phyloP scores from a whole-genome alignment of 1,139 yeast genomes.

The Yamadazyma taylorii region DNA sequence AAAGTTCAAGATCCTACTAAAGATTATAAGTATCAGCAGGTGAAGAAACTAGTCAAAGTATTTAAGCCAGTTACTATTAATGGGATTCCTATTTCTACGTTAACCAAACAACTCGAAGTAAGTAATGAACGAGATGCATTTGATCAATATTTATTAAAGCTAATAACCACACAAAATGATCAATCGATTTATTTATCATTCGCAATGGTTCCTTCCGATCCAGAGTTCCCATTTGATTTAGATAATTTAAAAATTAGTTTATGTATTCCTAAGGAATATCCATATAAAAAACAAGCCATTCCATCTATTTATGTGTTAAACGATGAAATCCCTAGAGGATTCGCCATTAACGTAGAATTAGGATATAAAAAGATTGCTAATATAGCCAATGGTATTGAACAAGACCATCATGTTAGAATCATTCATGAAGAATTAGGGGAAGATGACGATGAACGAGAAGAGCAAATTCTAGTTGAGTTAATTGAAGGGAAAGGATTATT shows the following conservation, averaged over 20 bases:
- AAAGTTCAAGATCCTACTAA: conserved; percentile 15
- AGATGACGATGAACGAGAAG: conserved; percentile 9
- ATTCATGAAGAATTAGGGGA: conserved; percentile 4
- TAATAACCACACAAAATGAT: conserved; percentile 18
- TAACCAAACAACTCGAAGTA: conserved; percentile 17
- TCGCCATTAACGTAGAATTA: conserved; percentile 60
- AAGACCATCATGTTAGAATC: conserved; percentile 11
- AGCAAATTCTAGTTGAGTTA: conserved; percentile 31
- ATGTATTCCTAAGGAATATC: conserved; percentile 57
- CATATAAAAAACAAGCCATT: conserved; percentile 30
- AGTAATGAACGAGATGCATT: conserved; percentile 11
- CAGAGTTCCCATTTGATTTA: conserved; percentile 71
- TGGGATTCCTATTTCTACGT: conserved; percentile 23
- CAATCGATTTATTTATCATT: conserved; percentile 35
- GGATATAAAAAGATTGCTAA: conserved; percentile 58
- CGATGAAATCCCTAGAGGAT: conserved; percentile 72
- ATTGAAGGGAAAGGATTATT: conserved; percentile 50
- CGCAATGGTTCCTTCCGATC: conserved; percentile 59
- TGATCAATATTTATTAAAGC: conserved; percentile 19
- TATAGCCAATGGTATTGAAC: conserved; percentile 22
- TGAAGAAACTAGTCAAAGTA: conserved; percentile 27
- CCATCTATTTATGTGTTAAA: conserved; percentile 58
- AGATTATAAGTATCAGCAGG: conserved; percentile 22
- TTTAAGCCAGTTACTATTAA: conserved; percentile 35
- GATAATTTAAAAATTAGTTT: conserved; percentile 51